phyloP scores from a whole-genome alignment of 225 moss, liverwort and hornwort genomes.

The Marchantia paleacea region DNA sequence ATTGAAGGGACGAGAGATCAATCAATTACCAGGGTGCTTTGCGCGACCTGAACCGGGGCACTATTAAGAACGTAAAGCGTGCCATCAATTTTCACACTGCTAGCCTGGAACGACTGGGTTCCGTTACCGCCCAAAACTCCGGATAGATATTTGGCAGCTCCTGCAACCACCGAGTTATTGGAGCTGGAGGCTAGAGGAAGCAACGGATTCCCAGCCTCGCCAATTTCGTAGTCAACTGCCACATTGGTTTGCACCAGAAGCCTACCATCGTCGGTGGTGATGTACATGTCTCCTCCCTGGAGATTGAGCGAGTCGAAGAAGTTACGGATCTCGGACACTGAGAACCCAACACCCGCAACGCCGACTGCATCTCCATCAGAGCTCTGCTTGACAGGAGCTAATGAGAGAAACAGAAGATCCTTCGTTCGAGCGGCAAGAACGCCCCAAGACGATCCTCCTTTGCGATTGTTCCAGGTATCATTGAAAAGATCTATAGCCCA shows the following conservation, averaged over 20 bases:
- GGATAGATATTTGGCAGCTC: constrained; percentile 41
- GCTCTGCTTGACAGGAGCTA: constrained; percentile 34
- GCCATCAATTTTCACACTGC: constrained; percentile 38
- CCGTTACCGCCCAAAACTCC: constrained; percentile 25
- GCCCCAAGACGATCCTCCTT: constrained; percentile 35
- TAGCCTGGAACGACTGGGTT: constrained; percentile 26
- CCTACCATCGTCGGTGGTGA: constrained; percentile 41
- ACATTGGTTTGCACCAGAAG: constrained; percentile 41
- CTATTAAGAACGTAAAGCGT: constrained; percentile 37
- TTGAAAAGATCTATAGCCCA: constrained; percentile 38
- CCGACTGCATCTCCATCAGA: constrained; percentile 30
- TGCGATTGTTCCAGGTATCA: constrained; percentile 22
- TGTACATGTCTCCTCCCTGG: constrained; percentile 41
- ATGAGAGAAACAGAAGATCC: constrained; percentile 36
- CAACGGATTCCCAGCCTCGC: constrained; percentile 33
- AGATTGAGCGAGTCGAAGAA: constrained; percentile 35
- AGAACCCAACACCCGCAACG: constrained; percentile 40
- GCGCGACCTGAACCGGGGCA: constrained; percentile 39
- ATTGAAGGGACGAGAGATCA: background rate
- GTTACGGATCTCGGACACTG: constrained; percentile 37
- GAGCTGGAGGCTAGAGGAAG: constrained; percentile 43
- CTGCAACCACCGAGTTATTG: constrained; percentile 49
- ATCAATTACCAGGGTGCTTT: constrained; percentile 40
- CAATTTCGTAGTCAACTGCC: constrained; percentile 26
- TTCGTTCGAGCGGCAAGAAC: constrained; percentile 28